These are phyloP conservation scores for Oxytropis ochrocephala DNA, from an alignment of 306 rosid species.

Conservation along the genomic window DNA sequence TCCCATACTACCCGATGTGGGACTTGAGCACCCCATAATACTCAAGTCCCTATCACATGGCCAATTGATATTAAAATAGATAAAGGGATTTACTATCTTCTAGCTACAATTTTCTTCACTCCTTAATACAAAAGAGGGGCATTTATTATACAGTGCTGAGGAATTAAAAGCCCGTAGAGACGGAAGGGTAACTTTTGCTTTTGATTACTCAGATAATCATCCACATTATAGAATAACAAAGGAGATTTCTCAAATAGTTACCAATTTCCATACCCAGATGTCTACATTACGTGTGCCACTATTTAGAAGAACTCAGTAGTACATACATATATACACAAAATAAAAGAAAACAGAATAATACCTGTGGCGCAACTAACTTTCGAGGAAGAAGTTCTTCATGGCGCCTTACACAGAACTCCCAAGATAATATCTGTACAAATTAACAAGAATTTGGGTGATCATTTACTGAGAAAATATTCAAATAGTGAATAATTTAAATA, in stretches of 20 bases:
- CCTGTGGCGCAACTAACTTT: constrained; percentile 94
- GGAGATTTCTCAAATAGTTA: neutral
- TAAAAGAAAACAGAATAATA: constrained; percentile 20
- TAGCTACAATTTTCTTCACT: too few relatives aligned
- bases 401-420: constrained; percentile 95
- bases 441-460: neutral
- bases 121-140: neutral
- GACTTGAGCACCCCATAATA: too few relatives aligned
- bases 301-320: neutral
- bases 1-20: neutral
- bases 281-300: neutral
- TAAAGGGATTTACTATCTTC: too few relatives aligned
- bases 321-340: neutral
- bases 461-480: neutral
- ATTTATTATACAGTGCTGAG: neutral
- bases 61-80: too few relatives aligned
- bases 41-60: neutral
- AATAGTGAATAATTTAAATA: neutral
- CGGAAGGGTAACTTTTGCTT: neutral
- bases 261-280: neutral
- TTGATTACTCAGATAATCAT: neutral
- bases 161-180: neutral
- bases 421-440: constrained; percentile 65
- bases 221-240: neutral
- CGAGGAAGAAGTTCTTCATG: constrained; percentile 99